phyloP scores from a whole-genome alignment of 768 basidiomycete species.

The Tremella mesenterica region DNA sequence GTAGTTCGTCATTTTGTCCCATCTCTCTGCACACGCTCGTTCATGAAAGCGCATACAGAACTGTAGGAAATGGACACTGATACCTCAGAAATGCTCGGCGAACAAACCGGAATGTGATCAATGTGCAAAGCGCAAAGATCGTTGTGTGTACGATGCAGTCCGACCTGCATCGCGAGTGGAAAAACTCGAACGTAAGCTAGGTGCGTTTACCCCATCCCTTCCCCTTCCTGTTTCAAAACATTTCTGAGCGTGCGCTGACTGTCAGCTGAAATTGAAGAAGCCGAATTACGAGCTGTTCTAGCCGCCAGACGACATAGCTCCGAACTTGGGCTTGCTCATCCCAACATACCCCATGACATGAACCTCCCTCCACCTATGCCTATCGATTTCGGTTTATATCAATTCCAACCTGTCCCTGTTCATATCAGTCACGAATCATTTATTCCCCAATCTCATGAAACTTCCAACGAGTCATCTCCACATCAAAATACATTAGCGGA shows the following conservation, averaged over 20 bases:
- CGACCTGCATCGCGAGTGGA: conserved; percentile 32
- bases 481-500: not conserved
- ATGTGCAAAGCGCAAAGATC: conserved; percentile 28
- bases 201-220: too few relatives aligned
- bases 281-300: conserved; percentile 9
- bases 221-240: not conserved
- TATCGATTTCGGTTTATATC: not conserved
- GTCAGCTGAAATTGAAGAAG: conserved; percentile 29
- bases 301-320: conserved; percentile 5
- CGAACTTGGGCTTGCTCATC: not conserved
- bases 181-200: conserved; percentile 24
- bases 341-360: not conserved
- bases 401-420: not conserved
- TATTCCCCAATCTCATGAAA: too few relatives aligned
- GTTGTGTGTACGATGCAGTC: conserved; percentile 31
- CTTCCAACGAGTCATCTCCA: too few relatives aligned
- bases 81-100: conserved; percentile 27
- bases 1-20: not conserved
- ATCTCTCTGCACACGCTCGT: not conserved
- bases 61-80: conserved; percentile 1
- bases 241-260: not conserved
- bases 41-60: not conserved
- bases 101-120: conserved; percentile 29
- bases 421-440: too few relatives aligned
- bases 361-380: not conserved